Base-by-base conservation (phyloP, 192 early-diverging fungal genomes). In the Phlyctochytrium bullatum region DNA sequence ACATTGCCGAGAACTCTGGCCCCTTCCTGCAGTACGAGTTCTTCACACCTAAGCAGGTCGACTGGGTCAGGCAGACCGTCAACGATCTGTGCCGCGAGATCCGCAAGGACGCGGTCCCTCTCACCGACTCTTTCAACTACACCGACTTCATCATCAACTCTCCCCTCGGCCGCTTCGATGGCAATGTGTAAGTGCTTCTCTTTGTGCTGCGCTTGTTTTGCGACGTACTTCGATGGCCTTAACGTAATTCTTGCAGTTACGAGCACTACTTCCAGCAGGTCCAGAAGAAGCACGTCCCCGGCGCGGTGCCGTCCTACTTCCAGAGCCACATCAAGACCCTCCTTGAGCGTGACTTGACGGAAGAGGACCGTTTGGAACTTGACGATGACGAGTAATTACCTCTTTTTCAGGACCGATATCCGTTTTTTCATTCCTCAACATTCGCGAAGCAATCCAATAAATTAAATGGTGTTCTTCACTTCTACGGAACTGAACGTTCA, bases 11-110 rank as follows among this genome's bases (percentile, higher is more conserved):
- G 71, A 86, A 93, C 72, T 80, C 88, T 30, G 91, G 91, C 33
- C 88, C 91, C 64, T 96, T 96, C 80, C 78, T 96, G 69, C 90
- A 93, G 73, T 88, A 91, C 34, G 88, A 83, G 1, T 96, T 88
- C 82, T 92, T 93, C 71, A 81, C 79, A 3, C 83, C 86, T 20
- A 67, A 79, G 3, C 80, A 82, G 60, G 1, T 82, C 82, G 53
- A 59, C 66, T 33, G 73, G 70, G 27, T 70, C 71, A 10, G 74
- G 71, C 40, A 65, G 3, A 63, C 73, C 0, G 76, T 90, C 57
- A 80, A 83, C 28, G 73, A 69, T 14, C 52, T 85, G 3, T 80
- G 91, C 53, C 80, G 81, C 56, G 82, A 86, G 29, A 75, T 95
- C 14, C 80, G 92, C 14, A 85, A 83, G 56, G 84, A 95, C 69